Evolutionary conservation across 2,329 filamentous ascomycete genomes (phyloP), one percentile per base, ranked within the genome.

Genomic region (Stemphylium lycopersici): DNA sequence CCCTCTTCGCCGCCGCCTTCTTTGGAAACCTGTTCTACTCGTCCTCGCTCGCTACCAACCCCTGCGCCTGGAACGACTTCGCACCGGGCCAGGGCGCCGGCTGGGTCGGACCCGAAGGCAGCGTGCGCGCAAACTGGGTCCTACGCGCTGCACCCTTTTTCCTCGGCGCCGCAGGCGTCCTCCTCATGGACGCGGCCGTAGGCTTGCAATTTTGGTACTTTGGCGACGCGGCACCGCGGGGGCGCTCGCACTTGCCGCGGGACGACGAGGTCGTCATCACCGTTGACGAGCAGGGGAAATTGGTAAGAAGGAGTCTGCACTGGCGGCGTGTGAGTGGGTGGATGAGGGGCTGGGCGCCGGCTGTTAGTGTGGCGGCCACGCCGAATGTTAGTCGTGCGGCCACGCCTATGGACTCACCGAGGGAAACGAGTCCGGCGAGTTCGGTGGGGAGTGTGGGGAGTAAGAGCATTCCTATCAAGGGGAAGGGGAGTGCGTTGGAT

Each of bases 21-120:
- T 83, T 83, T 64, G 87, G 87, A 2, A 89, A 89, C 65, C 74
- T 87, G 37, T 88, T 88, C 77, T 89, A 89, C 76, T 86, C 84
- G 8, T 72, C 77, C 24, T 87, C 85, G 0, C 75, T 89, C 3
- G 71, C 86, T 31, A 82, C 85, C 2, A 89, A 88, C 66, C 87
- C 87, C 2, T 83, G 82, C 57, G 86, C 83, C 6, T 89, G 86
- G 87, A 71, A 70, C 43, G 78, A 84, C 59, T 84, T 82, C 48
- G 76, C 77, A 0, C 75, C 69, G 0, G 66, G 86, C 0, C 80
- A 86, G 63, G 84, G 85, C 18, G 77, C 79, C 6, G 84, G 84
- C 50, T 88, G 87, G 85, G 85, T 81, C 2, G 84, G 81, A 8
- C 63, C 71, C 1, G 75, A 81, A 8, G 86, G 86, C 3, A 86